Conservation (phyloP, 345 rosid genomes). For the Camelina neglecta region DNA sequence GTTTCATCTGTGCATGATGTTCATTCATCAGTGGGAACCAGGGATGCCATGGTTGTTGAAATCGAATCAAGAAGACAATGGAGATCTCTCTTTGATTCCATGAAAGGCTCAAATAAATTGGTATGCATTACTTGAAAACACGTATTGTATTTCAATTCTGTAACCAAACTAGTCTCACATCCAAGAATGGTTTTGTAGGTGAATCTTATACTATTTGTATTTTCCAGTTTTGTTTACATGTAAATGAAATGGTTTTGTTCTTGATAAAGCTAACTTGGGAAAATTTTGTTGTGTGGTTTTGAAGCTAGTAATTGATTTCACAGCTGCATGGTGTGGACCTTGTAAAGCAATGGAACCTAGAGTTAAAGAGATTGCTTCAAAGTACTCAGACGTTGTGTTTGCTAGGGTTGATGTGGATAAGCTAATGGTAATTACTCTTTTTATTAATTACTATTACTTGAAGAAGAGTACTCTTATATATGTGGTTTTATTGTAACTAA, state of each 20-base stretch:
- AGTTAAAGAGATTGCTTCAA: constrained; percentile 56
- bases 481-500: neutral
- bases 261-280: too few relatives aligned
- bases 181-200: neutral
- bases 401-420: constrained; percentile 76
- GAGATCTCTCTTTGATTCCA: constrained; percentile 63
- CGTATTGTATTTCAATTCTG: neutral
- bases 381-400: constrained; percentile 57
- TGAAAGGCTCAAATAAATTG: constrained; percentile 62
- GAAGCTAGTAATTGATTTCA: constrained; percentile 78
- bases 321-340: constrained; percentile 86
- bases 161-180: neutral
- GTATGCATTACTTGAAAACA: constrained; percentile 38
- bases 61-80: constrained; percentile 63
- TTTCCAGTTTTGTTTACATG: neutral
- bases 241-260: neutral
- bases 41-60: constrained; percentile 43
- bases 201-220: neutral
- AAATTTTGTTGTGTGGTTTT: constrained; percentile 19
- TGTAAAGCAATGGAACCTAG: constrained; percentile 67
- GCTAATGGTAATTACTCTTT: constrained; percentile 46
- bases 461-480: neutral
- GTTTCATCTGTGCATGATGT: constrained; percentile 40
- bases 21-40: constrained; percentile 40
- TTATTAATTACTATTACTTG: neutral